A percentile compares a stretch with the other conserved stretches of the same genome.
Conservation (phyloP, 129 eudicot genomes). For the Solidago caesia region DNA sequence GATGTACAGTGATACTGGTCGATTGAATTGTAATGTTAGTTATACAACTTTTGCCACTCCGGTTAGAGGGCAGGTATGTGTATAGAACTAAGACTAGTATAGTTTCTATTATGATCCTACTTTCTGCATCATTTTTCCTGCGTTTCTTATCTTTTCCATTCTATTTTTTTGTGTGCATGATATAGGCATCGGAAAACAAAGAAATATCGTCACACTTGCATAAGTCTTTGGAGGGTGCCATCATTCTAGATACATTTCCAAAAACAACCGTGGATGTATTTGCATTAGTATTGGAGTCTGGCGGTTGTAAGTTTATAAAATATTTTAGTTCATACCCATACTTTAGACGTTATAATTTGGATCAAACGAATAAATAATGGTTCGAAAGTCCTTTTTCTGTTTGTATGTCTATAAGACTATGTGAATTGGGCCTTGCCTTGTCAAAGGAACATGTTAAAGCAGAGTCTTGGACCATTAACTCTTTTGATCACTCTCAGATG, state of each 20-base stretch:
- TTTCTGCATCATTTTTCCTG: background rate
- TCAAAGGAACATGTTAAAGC: too few relatives aligned
- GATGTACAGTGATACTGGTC: slow-evolving; percentile 89
- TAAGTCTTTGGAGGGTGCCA: slow-evolving; percentile 92
- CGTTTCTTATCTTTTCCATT: background rate
- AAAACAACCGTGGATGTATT: slow-evolving; percentile 95
- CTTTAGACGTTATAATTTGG: background rate
- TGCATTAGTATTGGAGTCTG: slow-evolving; percentile 96
- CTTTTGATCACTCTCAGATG: too few relatives aligned
- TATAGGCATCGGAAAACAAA: slow-evolving; percentile 67
- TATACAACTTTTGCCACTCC: slow-evolving; percentile 87
- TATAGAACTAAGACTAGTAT: background rate
- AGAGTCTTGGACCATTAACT: too few relatives aligned
- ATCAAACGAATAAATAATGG: background rate
- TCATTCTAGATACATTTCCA: slow-evolving; percentile 81
- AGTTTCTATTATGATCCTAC: background rate
- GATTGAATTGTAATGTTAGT: slow-evolving; percentile 88
- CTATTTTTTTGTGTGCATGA: slow-evolving; percentile 1
- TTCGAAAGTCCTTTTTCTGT: background rate
- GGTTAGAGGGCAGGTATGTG: slow-evolving; percentile 68
- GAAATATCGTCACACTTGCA: slow-evolving; percentile 85
- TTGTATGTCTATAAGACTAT: background rate
- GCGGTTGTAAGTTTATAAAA: slow-evolving; percentile 70
- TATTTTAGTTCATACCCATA: background rate
- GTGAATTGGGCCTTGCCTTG: background rate